Evolutionary conservation across 2,329 filamentous ascomycete species (phyloP).

Genomic region (Tolypocladium nubicola): DNA sequence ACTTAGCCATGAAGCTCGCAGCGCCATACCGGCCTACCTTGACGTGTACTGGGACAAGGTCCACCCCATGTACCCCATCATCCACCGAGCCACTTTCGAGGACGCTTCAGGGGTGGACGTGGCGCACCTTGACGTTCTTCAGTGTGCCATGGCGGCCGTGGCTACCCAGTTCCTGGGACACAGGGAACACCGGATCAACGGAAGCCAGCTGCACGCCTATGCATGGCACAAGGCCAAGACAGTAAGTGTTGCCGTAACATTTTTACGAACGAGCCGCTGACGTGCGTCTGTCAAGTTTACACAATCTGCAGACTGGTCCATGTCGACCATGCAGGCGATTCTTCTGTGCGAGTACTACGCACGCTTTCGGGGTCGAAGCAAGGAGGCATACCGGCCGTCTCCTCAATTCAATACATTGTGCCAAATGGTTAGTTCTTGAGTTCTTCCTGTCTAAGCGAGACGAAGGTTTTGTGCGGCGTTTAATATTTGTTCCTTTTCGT

Average conservation of each 20-base stretch:
- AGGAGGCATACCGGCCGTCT: constrained; percentile 35
- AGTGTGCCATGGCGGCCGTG: constrained; percentile 46
- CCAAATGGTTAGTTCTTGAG: constrained; percentile 37
- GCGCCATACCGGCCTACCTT: constrained; percentile 38
- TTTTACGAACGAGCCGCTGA: background rate
- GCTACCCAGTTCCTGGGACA: constrained; percentile 39
- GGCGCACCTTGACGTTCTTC: constrained; percentile 31
- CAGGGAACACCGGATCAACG: constrained; percentile 38
- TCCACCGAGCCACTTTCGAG: constrained; percentile 37
- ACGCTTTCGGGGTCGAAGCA: constrained; percentile 40
- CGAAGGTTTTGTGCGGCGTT: constrained; percentile 1
- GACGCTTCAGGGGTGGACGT: constrained; percentile 15
- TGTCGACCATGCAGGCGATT: constrained; percentile 42
- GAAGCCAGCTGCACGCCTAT: constrained; percentile 39
- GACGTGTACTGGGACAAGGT: constrained; percentile 43
- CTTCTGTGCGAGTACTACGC: constrained; percentile 44
- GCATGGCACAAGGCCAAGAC: constrained; percentile 38
- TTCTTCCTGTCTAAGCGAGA: constrained; percentile 1
- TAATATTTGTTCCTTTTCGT: constrained; percentile 12
- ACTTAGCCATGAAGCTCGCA: constrained; percentile 27
- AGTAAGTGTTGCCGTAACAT: constrained; percentile 25
- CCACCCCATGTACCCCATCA: constrained; percentile 35
- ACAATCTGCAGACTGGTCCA: constrained; percentile 24
- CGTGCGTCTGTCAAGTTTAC: constrained; percentile 23
- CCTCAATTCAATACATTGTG: constrained; percentile 38